A percentile compares a stretch with the other conserved stretches of the same genome.
Conservation (phyloP, 768 basidiomycete species). For the Tricholoma saponaceum region DNA sequence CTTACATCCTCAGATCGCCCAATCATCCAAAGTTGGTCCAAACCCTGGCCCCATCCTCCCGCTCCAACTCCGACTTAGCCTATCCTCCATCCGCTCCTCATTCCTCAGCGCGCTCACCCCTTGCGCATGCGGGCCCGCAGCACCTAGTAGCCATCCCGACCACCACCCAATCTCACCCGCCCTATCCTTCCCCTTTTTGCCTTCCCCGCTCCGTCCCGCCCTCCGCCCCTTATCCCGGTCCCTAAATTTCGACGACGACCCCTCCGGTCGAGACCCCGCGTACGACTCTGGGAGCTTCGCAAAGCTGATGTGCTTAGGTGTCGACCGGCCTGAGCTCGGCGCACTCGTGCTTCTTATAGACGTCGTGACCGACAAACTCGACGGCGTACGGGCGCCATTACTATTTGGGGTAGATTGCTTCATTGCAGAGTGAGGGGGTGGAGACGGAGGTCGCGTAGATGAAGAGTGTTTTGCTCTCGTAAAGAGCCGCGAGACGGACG, state of each 20-base stretch:
- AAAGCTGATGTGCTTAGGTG: constrained; percentile 78
- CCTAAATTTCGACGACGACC: constrained; percentile 29
- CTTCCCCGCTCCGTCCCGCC: constrained; percentile 13
- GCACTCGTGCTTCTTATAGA: constrained; percentile 29
- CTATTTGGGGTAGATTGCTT: constrained; percentile 19
- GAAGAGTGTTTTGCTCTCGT: constrained; percentile 56
- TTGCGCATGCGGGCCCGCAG: constrained; percentile 11
- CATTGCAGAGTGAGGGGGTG: constrained; percentile 46
- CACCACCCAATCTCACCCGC: constrained; percentile 22
- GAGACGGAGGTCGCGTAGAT: constrained; percentile 59
- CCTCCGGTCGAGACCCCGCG: constrained; percentile 25
- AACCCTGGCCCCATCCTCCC: constrained; percentile 31
- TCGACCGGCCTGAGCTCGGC: constrained; percentile 44
- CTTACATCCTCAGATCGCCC: constrained; percentile 42
- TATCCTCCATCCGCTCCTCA: constrained; percentile 50
- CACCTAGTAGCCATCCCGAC: constrained; percentile 23
- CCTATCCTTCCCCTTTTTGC: constrained; percentile 10
- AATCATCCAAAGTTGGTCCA: constrained; percentile 46
- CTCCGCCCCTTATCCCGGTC: constrained; percentile 27
- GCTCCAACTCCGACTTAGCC: constrained; percentile 47
- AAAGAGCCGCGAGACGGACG: constrained; percentile 73
- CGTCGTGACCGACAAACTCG: constrained; percentile 18
- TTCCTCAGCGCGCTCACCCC: constrained; percentile 20
- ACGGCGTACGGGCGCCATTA: constrained; percentile 16
- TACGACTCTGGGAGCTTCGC: constrained; percentile 72